Evolutionary conservation across 352 stramenopile genomes (phyloP).

Genomic region (Phytophthora hibernalis): DNA sequence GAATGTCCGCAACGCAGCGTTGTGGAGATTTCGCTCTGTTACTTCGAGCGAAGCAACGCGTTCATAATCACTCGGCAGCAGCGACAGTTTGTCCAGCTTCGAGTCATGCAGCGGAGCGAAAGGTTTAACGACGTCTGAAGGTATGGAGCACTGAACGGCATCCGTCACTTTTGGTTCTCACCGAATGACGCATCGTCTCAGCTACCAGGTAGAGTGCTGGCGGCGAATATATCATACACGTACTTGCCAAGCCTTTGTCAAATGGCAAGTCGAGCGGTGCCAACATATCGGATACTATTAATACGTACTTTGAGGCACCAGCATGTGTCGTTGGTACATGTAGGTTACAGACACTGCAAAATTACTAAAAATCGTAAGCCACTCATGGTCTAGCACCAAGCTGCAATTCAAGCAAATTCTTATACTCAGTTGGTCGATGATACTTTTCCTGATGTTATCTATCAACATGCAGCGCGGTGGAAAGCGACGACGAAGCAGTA

Average conservation of each 20-base stretch:
- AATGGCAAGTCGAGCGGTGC: background rate
- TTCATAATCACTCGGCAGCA: slow-evolving; percentile 7
- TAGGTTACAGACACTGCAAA: background rate
- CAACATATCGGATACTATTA: no score
- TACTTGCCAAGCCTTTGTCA: background rate
- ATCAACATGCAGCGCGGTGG: slow-evolving; percentile 4
- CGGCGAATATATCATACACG: no score
- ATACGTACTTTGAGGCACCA: no score
- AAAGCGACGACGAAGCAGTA: background rate
- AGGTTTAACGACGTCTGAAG: slow-evolving; percentile 8
- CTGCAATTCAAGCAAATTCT: slow-evolving; percentile 8
- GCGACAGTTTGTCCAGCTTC: background rate
- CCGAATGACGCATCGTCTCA: background rate
- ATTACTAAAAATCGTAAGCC: no score
- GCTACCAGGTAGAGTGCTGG: background rate
- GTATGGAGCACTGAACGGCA: slow-evolving; percentile 12
- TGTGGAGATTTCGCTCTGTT: slow-evolving; percentile 18
- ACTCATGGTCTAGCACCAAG: no score
- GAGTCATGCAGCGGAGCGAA: background rate
- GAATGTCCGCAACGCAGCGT: slow-evolving; percentile 14
- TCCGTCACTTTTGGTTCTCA: background rate
- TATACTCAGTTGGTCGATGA: slow-evolving; percentile 16
- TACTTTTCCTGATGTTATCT: slow-evolving; percentile 18
- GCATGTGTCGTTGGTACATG: background rate
- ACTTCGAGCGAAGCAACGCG: slow-evolving; percentile 20